phyloP scores from a whole-genome alignment of 495 filamentous ascomycete species.

The Ramalina intermedia region DNA sequence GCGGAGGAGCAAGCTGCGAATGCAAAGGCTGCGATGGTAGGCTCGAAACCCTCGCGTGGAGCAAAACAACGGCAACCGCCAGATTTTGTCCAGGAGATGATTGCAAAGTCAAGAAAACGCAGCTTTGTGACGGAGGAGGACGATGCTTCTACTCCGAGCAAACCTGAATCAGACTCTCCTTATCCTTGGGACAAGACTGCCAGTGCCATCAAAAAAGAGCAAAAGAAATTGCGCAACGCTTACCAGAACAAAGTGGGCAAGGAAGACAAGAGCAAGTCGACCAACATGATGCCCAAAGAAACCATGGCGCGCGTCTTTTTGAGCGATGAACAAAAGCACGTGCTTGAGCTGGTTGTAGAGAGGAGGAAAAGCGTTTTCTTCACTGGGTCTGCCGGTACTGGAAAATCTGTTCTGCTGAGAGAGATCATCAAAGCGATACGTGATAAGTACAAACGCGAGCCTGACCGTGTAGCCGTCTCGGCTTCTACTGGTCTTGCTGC shows the following conservation, averaged over 20 bases:
- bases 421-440: constrained; percentile 73
- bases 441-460: constrained; percentile 55
- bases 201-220: constrained; percentile 68
- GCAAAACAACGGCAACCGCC: constrained; percentile 11
- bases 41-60: constrained; percentile 20
- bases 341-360: constrained; percentile 67
- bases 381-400: constrained; percentile 92
- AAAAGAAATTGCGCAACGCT: constrained; percentile 54
- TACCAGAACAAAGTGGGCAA: constrained; percentile 42
- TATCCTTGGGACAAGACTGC: constrained; percentile 70
- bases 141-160: constrained; percentile 12
- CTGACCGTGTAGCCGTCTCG: constrained; percentile 77
- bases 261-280: constrained; percentile 23
- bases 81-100: not conserved
- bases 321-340: constrained; percentile 71
- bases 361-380: constrained; percentile 85
- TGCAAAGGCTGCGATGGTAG: constrained; percentile 17
- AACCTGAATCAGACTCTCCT: constrained; percentile 23
- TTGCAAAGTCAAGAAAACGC: not conserved
- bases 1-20: constrained; percentile 22
- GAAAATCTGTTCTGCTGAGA: constrained; percentile 90
- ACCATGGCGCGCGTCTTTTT: constrained; percentile 47
- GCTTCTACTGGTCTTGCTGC: constrained; percentile 92
- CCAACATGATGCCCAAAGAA: constrained; percentile 22
- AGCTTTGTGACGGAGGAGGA: not conserved